Evolutionary conservation across 2,329 filamentous ascomycete species (phyloP).

Genomic region (Colletotrichum orbiculare): DNA sequence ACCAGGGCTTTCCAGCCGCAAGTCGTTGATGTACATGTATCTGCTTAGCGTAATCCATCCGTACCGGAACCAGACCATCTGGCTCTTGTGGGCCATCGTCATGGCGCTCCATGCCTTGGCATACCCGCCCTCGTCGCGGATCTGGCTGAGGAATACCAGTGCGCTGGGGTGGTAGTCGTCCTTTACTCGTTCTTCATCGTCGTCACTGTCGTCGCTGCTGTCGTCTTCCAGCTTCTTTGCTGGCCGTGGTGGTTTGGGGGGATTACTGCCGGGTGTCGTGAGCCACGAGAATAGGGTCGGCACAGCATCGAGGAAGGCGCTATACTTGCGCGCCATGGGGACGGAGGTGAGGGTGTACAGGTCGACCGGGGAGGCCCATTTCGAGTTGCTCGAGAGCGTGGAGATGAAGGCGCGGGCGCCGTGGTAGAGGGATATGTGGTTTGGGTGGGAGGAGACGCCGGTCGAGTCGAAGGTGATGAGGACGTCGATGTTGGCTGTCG

Average conservation of each 20-base stretch:
- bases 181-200: slow-evolving; percentile 38
- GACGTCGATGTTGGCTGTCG: slow-evolving; percentile 74
- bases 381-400: slow-evolving; percentile 69
- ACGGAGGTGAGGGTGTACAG: slow-evolving; percentile 87
- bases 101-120: slow-evolving; percentile 82
- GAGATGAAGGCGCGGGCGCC: slow-evolving; percentile 81
- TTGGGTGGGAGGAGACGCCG: slow-evolving; percentile 90
- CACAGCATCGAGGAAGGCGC: slow-evolving; percentile 79
- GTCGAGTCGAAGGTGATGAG: slow-evolving; percentile 89
- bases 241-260: slow-evolving; percentile 14
- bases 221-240: slow-evolving; percentile 30
- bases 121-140: slow-evolving; percentile 67
- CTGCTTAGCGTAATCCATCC: slow-evolving; percentile 91
- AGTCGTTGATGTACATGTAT: slow-evolving; percentile 96
- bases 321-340: slow-evolving; percentile 82
- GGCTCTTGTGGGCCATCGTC: slow-evolving; percentile 89
- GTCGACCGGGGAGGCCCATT: slow-evolving; percentile 78
- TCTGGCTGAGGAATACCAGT: slow-evolving; percentile 78
- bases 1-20: slow-evolving; percentile 65
- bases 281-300: slow-evolving; percentile 72
- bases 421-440: slow-evolving; percentile 90
- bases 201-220: slow-evolving; percentile 25
- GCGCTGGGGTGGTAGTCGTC: slow-evolving; percentile 63
- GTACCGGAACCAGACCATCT: slow-evolving; percentile 99
- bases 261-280: slow-evolving; percentile 47